A percentile compares a stretch with the other conserved stretches of the same genome.
These are phyloP conservation scores for Penicillium atrosanguineum DNA, from an alignment of 495 filamentous ascomycete species.

Conservation along the genomic window DNA sequence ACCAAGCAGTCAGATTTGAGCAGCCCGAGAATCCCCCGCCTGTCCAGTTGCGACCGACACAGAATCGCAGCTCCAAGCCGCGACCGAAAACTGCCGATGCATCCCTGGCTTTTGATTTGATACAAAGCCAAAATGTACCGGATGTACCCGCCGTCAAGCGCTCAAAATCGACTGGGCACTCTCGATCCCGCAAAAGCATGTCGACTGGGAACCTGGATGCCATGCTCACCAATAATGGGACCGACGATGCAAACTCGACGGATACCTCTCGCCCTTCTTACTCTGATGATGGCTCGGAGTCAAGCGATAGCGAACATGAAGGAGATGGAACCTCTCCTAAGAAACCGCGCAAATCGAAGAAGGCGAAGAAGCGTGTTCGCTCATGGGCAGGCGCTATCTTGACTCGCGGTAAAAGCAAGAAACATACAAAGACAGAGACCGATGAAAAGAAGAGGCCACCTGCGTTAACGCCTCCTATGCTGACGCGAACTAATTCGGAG, in stretches of 20 bases:
- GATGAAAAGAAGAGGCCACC: conserved; percentile 20
- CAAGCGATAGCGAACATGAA: conserved; percentile 22
- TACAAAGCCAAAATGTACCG: conserved; percentile 10
- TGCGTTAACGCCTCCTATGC: conserved; percentile 39
- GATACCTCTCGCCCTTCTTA: conserved; percentile 31
- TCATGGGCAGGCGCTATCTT: conserved; percentile 78
- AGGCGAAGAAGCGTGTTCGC: conserved; percentile 75
- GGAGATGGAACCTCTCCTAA: conserved; percentile 17
- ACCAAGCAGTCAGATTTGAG: conserved; percentile 49
- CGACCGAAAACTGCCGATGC: conserved; percentile 55
- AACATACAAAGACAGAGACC: conserved; percentile 35
- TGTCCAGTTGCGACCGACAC: conserved; percentile 61
- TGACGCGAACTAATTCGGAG: conserved; percentile 43
- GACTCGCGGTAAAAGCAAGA: conserved; percentile 59
- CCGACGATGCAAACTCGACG: conserved; percentile 27
- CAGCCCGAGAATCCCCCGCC: conserved; percentile 52
- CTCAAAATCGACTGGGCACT: conserved; percentile 38
- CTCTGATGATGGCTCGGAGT: conserved; percentile 35
- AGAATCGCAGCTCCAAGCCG: conserved; percentile 40
- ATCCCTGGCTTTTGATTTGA: conserved; percentile 38
- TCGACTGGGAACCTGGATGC: conserved; percentile 30
- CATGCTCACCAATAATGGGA: conserved; percentile 15
- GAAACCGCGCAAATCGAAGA: conserved; percentile 30
- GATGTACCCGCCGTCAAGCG: conserved; percentile 29
- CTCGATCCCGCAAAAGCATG: conserved; percentile 35